Base-by-base conservation (phyloP, 768 basidiomycete genomes). In the Mrakia gelida region DNA sequence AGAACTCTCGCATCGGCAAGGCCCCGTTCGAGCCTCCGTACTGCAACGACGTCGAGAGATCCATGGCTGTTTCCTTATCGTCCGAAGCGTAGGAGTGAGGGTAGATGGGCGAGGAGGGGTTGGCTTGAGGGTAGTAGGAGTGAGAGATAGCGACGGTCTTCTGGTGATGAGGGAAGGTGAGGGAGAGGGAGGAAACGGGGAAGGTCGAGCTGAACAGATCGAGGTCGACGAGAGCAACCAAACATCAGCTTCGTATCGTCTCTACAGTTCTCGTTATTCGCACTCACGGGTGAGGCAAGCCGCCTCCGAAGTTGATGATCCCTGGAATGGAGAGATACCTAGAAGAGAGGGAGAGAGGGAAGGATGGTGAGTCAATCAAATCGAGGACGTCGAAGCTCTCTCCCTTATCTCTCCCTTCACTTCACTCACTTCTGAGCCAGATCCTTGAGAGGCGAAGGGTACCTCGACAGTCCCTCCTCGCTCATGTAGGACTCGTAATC, bases 301-400 rank as follows among this genome's bases (percentile, higher is more conserved):
- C 78, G 16, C 78, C 78, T 38, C 78, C 78, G 30, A 79, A 79
- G 8, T 49, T 67, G 65, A 79, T 79, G 5, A 75, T 67, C 16
- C 73, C 78, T 26, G 62, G 73, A 23, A 71, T 65, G 41, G 34
- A 28, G 28, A 79, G 77, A 49, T 78, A 78, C 72, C 73, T 78
- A 28, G 21, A 34, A 52, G 18, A 13, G 15, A 52, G 11, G 41
- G 30, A 32, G 32, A 21, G 26, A n/a, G 18, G 63, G 34, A 30
- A 56, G 8, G 10, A 16, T 68, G 62, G 38, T n/a, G 15, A 30
- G 43, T 28, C 49, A 21, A 26, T 13, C n/a, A 54, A 59, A 28
- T n/a, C 26, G 38, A 21, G 18, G 4, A 18, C 41, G 32, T 65
- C 49, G n/a, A 41, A 8, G n/a, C 32, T 10, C 18, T 10, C 18